phyloP scores from a whole-genome alignment of 2,329 filamentous ascomycete species.

The Orbilia oligospora region DNA sequence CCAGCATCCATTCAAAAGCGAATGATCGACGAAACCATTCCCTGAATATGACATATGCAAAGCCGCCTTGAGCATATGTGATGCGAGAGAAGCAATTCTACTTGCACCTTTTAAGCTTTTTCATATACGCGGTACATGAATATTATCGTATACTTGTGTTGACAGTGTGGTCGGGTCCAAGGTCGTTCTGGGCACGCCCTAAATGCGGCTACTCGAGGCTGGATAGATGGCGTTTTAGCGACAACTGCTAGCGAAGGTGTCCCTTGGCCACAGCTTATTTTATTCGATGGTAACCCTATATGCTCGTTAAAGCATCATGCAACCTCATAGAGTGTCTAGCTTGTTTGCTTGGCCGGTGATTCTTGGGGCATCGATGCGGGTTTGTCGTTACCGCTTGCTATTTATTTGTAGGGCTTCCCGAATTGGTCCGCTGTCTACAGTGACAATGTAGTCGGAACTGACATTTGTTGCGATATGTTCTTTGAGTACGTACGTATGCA shows the following conservation, averaged over 20 bases:
- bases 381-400: constrained; percentile 15
- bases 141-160: constrained; percentile 5
- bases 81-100: constrained; percentile 28
- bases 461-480: background rate
- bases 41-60: constrained; percentile 7
- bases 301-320: constrained; percentile 6
- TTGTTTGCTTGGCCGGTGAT: constrained; percentile 13
- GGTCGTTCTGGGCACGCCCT: constrained; percentile 6
- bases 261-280: constrained; percentile 24
- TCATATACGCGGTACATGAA: background rate
- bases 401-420: constrained; percentile 13
- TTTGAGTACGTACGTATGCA: background rate
- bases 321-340: constrained; percentile 10
- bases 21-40: background rate
- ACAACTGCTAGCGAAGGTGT: constrained; percentile 16
- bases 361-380: constrained; percentile 11
- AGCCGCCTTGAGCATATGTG: constrained; percentile 1
- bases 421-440: background rate
- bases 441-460: background rate
- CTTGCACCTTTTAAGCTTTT: background rate
- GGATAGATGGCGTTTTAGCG: constrained; percentile 12
- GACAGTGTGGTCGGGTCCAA: background rate
- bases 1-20: background rate
- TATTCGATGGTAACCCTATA: background rate
- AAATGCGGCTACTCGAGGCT: constrained; percentile 21